A percentile compares a stretch with the other conserved stretches of the same genome.
phyloP scores from a whole-genome alignment of 805 yeast species.

The Zygotorulaspora danielsina region DNA sequence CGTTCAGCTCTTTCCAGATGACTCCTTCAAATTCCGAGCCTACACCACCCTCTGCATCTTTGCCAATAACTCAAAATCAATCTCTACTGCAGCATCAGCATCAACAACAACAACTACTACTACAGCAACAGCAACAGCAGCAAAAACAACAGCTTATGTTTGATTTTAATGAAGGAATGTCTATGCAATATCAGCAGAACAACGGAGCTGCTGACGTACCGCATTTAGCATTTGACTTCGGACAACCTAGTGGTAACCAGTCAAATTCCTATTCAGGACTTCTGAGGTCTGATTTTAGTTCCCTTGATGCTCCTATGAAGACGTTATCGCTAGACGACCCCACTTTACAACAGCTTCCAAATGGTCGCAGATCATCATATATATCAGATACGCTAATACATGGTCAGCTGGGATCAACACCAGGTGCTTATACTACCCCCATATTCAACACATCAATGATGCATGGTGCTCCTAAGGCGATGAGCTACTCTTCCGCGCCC shows the following conservation, averaged over 20 bases:
- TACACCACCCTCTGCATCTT: conserved; percentile 9
- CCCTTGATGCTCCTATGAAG: conserved; percentile 2
- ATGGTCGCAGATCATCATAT: conserved; percentile 68
- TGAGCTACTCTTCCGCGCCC: conserved; percentile 1
- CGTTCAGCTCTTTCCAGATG: conserved; percentile 20
- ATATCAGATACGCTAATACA: conserved; percentile 61
- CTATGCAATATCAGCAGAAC: conserved; percentile 1
- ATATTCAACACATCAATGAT: conserved; percentile 2
- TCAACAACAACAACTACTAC: conserved; percentile 13
- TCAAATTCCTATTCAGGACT: conserved; percentile 5
- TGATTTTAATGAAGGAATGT: conserved; percentile 5
- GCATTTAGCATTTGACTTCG: conserved; percentile 12
- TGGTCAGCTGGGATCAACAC: conserved; percentile 15
- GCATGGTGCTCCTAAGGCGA: conserved; percentile 1
- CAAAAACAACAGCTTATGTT: conserved; percentile 11
- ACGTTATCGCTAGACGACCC: conserved; percentile 1
- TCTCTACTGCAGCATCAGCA: conserved; percentile 6
- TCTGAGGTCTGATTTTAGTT: neutral
- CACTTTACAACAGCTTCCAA: conserved; percentile 26
- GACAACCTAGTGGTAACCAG: conserved; percentile 7
- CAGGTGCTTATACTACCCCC: neutral
- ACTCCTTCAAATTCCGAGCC: conserved; percentile 28
- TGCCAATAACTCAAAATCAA: conserved; percentile 3
- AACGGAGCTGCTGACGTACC: conserved; percentile 6
- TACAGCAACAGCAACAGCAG: conserved; percentile 7